Evolutionary conservation across 2,329 filamentous ascomycete species (phyloP).

Genomic region (Aspergillus thermomutatus): DNA sequence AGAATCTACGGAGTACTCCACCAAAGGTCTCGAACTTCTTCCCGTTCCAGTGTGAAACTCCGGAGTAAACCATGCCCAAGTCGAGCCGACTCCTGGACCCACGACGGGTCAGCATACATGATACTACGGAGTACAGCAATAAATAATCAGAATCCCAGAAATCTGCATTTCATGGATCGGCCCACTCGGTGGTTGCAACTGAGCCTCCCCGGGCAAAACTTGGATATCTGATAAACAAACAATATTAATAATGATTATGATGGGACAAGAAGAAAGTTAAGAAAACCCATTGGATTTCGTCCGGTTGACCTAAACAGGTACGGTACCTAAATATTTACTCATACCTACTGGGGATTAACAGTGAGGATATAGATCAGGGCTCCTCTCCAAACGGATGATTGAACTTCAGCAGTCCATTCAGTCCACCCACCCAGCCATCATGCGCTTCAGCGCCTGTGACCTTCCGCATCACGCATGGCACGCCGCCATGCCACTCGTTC

Average conservation of each 20-base stretch:
- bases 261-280: background rate
- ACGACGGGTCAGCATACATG: too few species aligned
- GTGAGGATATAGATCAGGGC: constrained; percentile 8
- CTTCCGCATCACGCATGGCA: constrained; percentile 82
- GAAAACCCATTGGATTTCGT: background rate
- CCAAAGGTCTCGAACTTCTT: background rate
- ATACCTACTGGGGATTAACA: background rate
- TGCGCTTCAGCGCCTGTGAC: constrained; percentile 56
- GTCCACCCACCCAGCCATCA: constrained; percentile 92
- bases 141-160: background rate
- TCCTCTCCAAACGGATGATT: constrained; percentile 90
- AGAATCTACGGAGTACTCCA: background rate
- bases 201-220: background rate
- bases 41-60: background rate
- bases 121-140: too few species aligned
- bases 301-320: background rate
- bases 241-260: too few species aligned
- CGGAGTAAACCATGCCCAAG: too few species aligned
- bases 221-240: background rate
- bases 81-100: too few species aligned
- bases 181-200: background rate
- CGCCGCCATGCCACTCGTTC: constrained; percentile 68
- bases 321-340: background rate
- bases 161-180: background rate
- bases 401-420: constrained; percentile 93